These are phyloP conservation scores for Nephelium lappaceum DNA, from an alignment of 345 rosid species.

Conservation along the genomic window DNA sequence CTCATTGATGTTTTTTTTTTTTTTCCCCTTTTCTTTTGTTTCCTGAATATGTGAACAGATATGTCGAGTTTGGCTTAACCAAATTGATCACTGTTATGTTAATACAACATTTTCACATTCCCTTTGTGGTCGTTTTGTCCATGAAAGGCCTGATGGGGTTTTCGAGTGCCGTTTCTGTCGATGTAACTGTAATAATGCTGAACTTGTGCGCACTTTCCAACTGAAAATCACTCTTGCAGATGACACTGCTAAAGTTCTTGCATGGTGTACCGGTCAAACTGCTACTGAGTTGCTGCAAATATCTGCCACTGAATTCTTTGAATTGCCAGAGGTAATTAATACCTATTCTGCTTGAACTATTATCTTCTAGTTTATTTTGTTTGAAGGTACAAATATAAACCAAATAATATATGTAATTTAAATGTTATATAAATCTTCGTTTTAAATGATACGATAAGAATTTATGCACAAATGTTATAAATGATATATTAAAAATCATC, in stretches of 20 bases:
- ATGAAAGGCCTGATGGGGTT: conserved; percentile 40
- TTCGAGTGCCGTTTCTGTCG: conserved; percentile 72
- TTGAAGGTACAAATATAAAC: too few relatives aligned
- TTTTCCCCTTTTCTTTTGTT: neutral
- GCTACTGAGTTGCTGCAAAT: conserved; percentile 89
- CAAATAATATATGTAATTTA: too few relatives aligned
- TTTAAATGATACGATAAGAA: too few relatives aligned
- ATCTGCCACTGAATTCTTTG: conserved; percentile 80
- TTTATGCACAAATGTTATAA: too few relatives aligned
- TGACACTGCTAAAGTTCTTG: conserved; percentile 52
- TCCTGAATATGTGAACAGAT: conserved; percentile 44
- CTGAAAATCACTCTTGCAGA: conserved; percentile 75
- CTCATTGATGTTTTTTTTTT: neutral
- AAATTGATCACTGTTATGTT: conserved; percentile 63
- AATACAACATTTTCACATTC: conserved; percentile 60
- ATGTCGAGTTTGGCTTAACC: conserved; percentile 72
- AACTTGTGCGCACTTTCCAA: conserved; percentile 63
- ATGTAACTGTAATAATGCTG: conserved; percentile 39
- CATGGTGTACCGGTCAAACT: conserved; percentile 85
- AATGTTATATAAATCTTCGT: too few relatives aligned
- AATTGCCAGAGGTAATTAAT: conserved; percentile 84
- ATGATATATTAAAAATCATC: too few relatives aligned
- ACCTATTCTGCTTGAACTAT: neutral
- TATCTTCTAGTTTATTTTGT: too few relatives aligned
- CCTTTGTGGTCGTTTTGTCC: conserved; percentile 67